Evolutionary conservation across 805 yeast genomes (phyloP).

Genomic region (Kodamaea lidongshanica): DNA sequence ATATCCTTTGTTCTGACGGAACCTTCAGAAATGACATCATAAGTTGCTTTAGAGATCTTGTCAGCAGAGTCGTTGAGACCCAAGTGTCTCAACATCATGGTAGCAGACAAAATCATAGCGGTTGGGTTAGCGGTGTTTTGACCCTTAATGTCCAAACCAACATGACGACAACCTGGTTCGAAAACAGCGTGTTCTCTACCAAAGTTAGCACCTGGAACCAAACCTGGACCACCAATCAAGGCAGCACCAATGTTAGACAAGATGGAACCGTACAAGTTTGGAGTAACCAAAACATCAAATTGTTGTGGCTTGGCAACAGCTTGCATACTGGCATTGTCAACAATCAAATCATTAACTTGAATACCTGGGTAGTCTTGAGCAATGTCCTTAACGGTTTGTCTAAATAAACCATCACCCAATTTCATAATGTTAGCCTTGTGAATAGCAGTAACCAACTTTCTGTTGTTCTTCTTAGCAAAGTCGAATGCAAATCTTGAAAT

Average conservation of each 20-base stretch:
- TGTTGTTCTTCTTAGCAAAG: slow-evolving; percentile 86
- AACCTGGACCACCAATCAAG: slow-evolving; percentile 94
- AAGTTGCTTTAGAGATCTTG: slow-evolving; percentile 82
- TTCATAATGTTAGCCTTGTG: slow-evolving; percentile 99
- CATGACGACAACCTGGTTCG: slow-evolving; percentile 99
- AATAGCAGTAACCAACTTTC: slow-evolving; percentile 90
- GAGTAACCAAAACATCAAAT: slow-evolving; percentile 95
- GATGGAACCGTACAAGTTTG: slow-evolving; percentile 96
- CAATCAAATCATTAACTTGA: slow-evolving; percentile 85
- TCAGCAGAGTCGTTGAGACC: slow-evolving; percentile 83
- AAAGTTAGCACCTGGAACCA: slow-evolving; percentile 96
- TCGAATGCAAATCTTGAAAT: slow-evolving; percentile 96
- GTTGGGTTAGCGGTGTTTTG: slow-evolving; percentile 96
- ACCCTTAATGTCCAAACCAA: slow-evolving; percentile 93
- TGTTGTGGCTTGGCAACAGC: slow-evolving; percentile 98
- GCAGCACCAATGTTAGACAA: slow-evolving; percentile 98
- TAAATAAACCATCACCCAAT: slow-evolving; percentile 96
- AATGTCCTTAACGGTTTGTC: slow-evolving; percentile 84
- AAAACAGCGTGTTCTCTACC: slow-evolving; percentile 97
- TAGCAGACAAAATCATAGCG: slow-evolving; percentile 88
- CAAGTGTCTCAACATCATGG: slow-evolving; percentile 91
- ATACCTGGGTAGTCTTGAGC: slow-evolving; percentile 80
- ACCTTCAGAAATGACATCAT: slow-evolving; percentile 86
- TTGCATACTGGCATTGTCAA: slow-evolving; percentile 98
- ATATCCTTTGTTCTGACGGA: slow-evolving; percentile 79